These are phyloP conservation scores for Phialocephala sp. DNA, from an alignment of 2,329 filamentous ascomycete species.

Conservation along the genomic window DNA sequence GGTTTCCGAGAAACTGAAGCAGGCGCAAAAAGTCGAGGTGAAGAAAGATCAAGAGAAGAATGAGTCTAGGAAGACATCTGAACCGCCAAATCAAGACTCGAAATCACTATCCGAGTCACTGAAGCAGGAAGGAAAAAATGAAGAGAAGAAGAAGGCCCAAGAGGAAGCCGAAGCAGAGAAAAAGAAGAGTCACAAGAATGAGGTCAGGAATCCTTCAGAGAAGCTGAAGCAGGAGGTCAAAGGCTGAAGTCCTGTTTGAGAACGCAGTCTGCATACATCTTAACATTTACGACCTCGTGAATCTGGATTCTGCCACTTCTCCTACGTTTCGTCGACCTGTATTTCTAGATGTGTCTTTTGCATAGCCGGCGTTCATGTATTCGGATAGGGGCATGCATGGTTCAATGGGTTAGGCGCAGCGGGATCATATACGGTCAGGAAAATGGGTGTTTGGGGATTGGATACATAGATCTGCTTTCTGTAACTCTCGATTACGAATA, in stretches of 20 bases:
- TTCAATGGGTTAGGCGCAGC: neutral
- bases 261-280: neutral
- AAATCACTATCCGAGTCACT: neutral
- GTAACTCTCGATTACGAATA: neutral
- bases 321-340: neutral
- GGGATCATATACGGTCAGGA: neutral
- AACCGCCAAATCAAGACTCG: constrained; percentile 2
- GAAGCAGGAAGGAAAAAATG: neutral
- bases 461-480: constrained; percentile 3
- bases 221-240: neutral
- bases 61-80: neutral
- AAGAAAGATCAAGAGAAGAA: neutral
- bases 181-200: constrained; percentile 2
- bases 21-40: neutral
- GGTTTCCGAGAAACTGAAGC: neutral
- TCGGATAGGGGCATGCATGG: neutral
- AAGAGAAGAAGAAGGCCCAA: neutral
- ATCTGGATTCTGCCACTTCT: neutral
- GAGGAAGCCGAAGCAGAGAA: neutral
- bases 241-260: neutral
- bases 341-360: neutral
- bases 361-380: neutral
- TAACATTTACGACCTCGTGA: neutral
- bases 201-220: neutral
- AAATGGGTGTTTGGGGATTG: neutral